These are phyloP conservation scores for Tillandsia leiboldiana DNA, from an alignment of 176 grass and related monocot species.

Conservation along the genomic window DNA sequence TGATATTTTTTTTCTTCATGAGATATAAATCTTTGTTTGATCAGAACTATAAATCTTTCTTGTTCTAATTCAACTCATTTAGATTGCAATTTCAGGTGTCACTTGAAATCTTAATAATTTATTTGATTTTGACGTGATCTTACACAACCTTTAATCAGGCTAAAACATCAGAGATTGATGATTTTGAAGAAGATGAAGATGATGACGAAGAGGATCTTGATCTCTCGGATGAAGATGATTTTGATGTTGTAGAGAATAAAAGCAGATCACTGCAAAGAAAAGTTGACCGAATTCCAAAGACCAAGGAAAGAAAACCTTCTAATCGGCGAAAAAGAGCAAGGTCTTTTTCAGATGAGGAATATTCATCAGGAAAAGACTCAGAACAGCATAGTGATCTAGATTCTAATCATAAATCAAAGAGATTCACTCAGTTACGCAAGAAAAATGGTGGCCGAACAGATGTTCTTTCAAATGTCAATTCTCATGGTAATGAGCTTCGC, in stretches of 20 bases:
- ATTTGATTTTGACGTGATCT: background rate
- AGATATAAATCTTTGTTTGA: too few relatives aligned
- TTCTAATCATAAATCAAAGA: slow-evolving; percentile 44
- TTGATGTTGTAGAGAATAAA: slow-evolving; percentile 55
- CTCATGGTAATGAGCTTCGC: slow-evolving; percentile 47
- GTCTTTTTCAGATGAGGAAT: slow-evolving; percentile 78
- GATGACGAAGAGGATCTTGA: slow-evolving; percentile 52
- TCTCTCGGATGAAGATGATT: slow-evolving; percentile 61
- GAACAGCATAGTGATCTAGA: slow-evolving; percentile 42
- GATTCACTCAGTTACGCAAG: slow-evolving; percentile 31
- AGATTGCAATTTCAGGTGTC: background rate
- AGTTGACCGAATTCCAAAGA: slow-evolving; percentile 39
- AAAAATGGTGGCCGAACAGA: slow-evolving; percentile 31
- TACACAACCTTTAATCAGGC: slow-evolving; percentile 29
- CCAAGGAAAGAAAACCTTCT: slow-evolving; percentile 48
- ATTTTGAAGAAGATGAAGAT: slow-evolving; percentile 45
- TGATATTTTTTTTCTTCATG: too few relatives aligned
- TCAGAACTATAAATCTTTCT: too few relatives aligned
- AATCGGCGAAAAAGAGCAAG: slow-evolving; percentile 41
- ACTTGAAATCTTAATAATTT: background rate
- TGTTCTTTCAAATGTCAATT: slow-evolving; percentile 23
- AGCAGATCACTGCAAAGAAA: slow-evolving; percentile 50
- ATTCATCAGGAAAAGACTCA: slow-evolving; percentile 72
- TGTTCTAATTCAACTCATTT: too few relatives aligned
- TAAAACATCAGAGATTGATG: slow-evolving; percentile 64